phyloP scores from a whole-genome alignment of 2,329 filamentous ascomycete genomes.

The Trichoderma citrinoviride region DNA sequence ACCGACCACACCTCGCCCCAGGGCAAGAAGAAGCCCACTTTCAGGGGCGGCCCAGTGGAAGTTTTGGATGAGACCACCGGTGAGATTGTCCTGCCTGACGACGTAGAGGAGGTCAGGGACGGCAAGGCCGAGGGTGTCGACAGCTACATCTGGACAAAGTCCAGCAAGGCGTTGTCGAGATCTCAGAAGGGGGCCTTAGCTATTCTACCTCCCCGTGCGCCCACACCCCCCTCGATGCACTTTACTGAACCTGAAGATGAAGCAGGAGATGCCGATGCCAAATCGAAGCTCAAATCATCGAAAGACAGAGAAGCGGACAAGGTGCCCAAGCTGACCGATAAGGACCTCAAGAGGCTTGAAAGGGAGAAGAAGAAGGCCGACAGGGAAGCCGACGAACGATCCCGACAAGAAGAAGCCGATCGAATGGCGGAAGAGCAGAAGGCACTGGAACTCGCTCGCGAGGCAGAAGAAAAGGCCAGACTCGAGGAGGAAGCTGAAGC shows the following conservation, averaged over 20 bases:
- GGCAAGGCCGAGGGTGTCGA: slow-evolving; percentile 42
- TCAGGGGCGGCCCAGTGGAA: slow-evolving; percentile 49
- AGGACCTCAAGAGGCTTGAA: slow-evolving; percentile 51
- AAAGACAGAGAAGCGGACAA: slow-evolving; percentile 35
- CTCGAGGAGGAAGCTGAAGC: slow-evolving; percentile 29
- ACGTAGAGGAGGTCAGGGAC: slow-evolving; percentile 44
- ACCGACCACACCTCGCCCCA: slow-evolving; percentile 41
- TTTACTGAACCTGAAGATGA: slow-evolving; percentile 40
- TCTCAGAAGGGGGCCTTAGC: slow-evolving; percentile 38
- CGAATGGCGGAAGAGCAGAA: not conserved
- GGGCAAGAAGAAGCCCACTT: slow-evolving; percentile 47
- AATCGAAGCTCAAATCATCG: slow-evolving; percentile 41
- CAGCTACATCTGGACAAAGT: slow-evolving; percentile 44
- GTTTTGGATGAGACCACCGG: slow-evolving; percentile 46
- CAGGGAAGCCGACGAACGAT: slow-evolving; percentile 34
- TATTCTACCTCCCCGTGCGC: slow-evolving; percentile 47
- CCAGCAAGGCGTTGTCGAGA: slow-evolving; percentile 47
- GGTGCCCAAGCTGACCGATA: slow-evolving; percentile 47
- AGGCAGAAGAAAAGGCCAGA: slow-evolving; percentile 28
- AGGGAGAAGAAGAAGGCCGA: slow-evolving; percentile 47
- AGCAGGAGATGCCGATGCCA: slow-evolving; percentile 37
- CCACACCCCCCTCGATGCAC: slow-evolving; percentile 48
- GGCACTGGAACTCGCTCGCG: slow-evolving; percentile 31
- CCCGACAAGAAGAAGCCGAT: slow-evolving; percentile 24
- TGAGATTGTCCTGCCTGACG: slow-evolving; percentile 47